These are phyloP conservation scores for Podospora australis DNA, from an alignment of 495 filamentous ascomycete species.

Conservation along the genomic window DNA sequence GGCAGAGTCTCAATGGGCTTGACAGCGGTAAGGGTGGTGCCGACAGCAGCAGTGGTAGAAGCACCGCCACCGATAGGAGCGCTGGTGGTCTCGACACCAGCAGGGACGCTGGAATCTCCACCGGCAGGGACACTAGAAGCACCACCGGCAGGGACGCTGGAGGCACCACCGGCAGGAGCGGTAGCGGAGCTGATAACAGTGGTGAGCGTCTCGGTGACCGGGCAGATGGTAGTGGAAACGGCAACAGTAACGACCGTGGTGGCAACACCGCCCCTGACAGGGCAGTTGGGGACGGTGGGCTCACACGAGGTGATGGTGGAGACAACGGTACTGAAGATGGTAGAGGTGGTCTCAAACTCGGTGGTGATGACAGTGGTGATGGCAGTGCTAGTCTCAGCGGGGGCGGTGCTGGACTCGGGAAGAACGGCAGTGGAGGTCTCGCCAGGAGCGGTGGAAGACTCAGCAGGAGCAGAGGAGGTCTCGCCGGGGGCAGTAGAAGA, in stretches of 20 bases:
- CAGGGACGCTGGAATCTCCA: neutral
- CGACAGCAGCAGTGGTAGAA: constrained; percentile 20
- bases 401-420: constrained; percentile 11
- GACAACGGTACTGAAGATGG: constrained; percentile 53
- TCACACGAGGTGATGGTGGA: constrained; percentile 56
- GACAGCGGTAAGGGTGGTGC: constrained; percentile 28
- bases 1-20: constrained; percentile 42
- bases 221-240: constrained; percentile 57
- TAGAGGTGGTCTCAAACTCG: constrained; percentile 46
- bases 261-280: constrained; percentile 37
- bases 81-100: neutral
- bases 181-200: constrained; percentile 9
- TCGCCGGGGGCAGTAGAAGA: constrained; percentile 18
- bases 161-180: constrained; percentile 4
- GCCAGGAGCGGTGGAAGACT: constrained; percentile 10
- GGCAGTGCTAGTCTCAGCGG: constrained; percentile 10
- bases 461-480: constrained; percentile 14
- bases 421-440: constrained; percentile 18
- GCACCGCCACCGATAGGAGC: constrained; percentile 3
- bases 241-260: constrained; percentile 53
- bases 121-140: neutral
- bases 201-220: constrained; percentile 39
- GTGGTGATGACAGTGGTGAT: constrained; percentile 26
- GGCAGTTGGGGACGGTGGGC: constrained; percentile 52
- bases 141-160: neutral